Percentiles rank a stretch among this genome's conserved stretches.
Evolutionary conservation across 352 stramenopile genomes (phyloP).

Genomic region (Phytophthora lateralis): DNA sequence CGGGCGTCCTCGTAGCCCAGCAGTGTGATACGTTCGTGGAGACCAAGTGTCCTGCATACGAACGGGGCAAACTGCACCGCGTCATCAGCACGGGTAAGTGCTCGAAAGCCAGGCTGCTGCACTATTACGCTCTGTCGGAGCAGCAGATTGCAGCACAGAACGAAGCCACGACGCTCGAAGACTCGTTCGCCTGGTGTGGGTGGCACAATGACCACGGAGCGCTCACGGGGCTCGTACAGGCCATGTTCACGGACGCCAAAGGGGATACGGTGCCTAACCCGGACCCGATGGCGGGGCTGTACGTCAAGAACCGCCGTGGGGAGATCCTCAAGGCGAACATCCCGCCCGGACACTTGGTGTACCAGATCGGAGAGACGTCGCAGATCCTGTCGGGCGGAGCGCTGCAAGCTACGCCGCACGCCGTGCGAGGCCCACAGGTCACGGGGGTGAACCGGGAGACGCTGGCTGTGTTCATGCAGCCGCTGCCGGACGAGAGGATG

Average conservation of each 20-base stretch:
- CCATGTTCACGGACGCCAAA: conserved; percentile 86
- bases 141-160: conserved; percentile 58
- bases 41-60: conserved; percentile 75
- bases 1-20: conserved; percentile 89
- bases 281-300: conserved; percentile 89
- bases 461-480: conserved; percentile 98
- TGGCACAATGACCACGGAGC: conserved; percentile 98
- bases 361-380: conserved; percentile 96
- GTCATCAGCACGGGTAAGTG: conserved; percentile 91
- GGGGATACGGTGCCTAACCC: conserved; percentile 72
- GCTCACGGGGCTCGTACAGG: conserved; percentile 94
- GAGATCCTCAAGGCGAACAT: conserved; percentile 91
- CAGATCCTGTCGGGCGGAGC: conserved; percentile 95
- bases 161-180: conserved; percentile 51
- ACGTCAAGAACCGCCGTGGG: conserved; percentile 92
- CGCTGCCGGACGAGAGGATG: conserved; percentile 88
- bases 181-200: conserved; percentile 96
- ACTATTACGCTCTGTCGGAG: conserved; percentile 94
- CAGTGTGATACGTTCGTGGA: conserved; percentile 93
- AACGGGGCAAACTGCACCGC: conserved; percentile 80
- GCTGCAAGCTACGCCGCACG: conserved; percentile 92
- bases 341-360: conserved; percentile 87
- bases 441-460: conserved; percentile 90
- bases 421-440: conserved; percentile 83
- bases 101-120: conserved; percentile 93